phyloP scores from a whole-genome alignment of 2,329 filamentous ascomycete species.

The Zalaria obscura region DNA sequence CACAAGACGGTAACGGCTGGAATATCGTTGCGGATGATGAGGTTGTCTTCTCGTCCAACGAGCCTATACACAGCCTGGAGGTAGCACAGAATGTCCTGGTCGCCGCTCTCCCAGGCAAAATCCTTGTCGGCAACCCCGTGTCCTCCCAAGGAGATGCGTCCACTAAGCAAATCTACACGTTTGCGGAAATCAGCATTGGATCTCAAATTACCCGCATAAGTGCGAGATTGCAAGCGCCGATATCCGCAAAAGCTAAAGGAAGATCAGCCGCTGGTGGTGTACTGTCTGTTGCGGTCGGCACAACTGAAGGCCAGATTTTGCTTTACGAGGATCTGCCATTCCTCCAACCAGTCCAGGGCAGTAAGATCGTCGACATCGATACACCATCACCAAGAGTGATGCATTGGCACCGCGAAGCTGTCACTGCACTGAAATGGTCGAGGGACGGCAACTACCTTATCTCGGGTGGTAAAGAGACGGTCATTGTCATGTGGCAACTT shows the following conservation, averaged over 20 bases:
- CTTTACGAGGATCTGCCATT: slow-evolving; percentile 46
- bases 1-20: slow-evolving; percentile 16
- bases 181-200: slow-evolving; percentile 40
- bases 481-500: slow-evolving; percentile 84
- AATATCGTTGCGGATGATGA: slow-evolving; percentile 24
- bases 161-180: slow-evolving; percentile 19
- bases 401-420: slow-evolving; percentile 83
- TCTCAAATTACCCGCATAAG: slow-evolving; percentile 57
- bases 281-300: slow-evolving; percentile 67
- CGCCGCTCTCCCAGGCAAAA: slow-evolving; percentile 35
- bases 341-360: slow-evolving; percentile 2
- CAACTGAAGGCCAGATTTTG: slow-evolving; percentile 61
- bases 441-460: slow-evolving; percentile 91
- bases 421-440: slow-evolving; percentile 82
- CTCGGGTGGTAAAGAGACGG: slow-evolving; percentile 81
- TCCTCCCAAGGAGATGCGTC: slow-evolving; percentile 12
- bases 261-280: slow-evolving; percentile 22
- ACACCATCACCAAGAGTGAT: slow-evolving; percentile 45
- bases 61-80: slow-evolving; percentile 22
- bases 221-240: slow-evolving; percentile 26
- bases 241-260: slow-evolving; percentile 16
- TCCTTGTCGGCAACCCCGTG: slow-evolving; percentile 46
- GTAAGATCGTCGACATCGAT: slow-evolving; percentile 6
- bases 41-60: slow-evolving; percentile 21
- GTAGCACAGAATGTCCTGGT: slow-evolving; percentile 42